phyloP scores from a whole-genome alignment of 176 grass and related monocot genomes.

The Phyllostachys edulis region DNA sequence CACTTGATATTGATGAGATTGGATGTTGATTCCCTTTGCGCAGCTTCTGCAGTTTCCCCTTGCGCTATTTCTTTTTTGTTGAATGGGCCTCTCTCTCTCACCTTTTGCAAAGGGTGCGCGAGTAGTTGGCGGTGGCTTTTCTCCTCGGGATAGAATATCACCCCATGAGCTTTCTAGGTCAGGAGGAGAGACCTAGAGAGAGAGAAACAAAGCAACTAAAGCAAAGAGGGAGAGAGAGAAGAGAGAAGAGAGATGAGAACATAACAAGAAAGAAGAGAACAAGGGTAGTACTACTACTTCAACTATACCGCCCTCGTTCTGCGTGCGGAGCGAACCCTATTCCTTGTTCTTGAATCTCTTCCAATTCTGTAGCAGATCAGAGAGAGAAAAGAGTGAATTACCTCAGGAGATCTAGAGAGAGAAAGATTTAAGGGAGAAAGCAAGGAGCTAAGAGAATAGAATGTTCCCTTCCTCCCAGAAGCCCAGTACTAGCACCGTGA shows the following conservation, averaged over 20 bases:
- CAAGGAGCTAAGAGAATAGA: conserved; percentile 40
- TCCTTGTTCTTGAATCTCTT: conserved; percentile 99
- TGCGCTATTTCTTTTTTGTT: not conserved
- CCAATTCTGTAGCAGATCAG: conserved; percentile 61
- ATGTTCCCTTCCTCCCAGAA: conserved; percentile 98
- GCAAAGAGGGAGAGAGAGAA: too few relatives aligned
- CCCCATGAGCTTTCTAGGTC: conserved; percentile 36
- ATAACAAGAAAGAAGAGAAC: conserved; percentile 51
- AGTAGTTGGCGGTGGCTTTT: conserved; percentile 63
- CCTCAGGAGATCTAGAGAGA: conserved; percentile 51
- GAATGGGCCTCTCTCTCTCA: conserved; percentile 29
- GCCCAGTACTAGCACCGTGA: conserved; percentile 43
- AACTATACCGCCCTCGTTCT: conserved; percentile 40
- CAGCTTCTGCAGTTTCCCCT: too few relatives aligned
- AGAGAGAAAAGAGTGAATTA: conserved; percentile 48
- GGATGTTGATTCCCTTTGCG: too few relatives aligned
- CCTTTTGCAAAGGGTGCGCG: conserved; percentile 44
- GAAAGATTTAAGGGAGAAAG: conserved; percentile 56
- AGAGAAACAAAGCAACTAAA: conserved; percentile 50
- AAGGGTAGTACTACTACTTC: conserved; percentile 16
- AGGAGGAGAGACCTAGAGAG: not conserved
- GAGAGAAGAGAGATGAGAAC: conserved; percentile 33
- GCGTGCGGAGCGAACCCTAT: conserved; percentile 83
- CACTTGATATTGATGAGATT: too few relatives aligned
- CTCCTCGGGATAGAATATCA: conserved; percentile 65